Evolutionary conservation across 257 asterid species (phyloP).

Genomic region (Petunia axillaris): DNA sequence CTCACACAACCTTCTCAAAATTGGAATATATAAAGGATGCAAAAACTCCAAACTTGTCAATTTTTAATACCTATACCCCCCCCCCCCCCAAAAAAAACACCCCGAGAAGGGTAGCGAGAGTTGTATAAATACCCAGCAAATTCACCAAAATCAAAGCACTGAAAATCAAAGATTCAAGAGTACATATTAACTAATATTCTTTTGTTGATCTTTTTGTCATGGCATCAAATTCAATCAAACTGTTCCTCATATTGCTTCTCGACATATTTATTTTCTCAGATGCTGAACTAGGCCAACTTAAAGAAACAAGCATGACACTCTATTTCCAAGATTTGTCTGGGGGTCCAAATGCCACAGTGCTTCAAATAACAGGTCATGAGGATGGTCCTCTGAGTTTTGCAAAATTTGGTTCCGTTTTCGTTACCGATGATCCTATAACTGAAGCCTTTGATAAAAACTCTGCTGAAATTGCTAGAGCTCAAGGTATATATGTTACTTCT

Average conservation of each 20-base stretch:
- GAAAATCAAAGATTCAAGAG: not conserved
- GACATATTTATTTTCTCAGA: slow-evolving; percentile 20
- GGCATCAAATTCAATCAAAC: slow-evolving; percentile 31
- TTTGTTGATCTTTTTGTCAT: not conserved
- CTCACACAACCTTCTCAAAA: not conserved
- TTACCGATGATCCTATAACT: slow-evolving; percentile 54
- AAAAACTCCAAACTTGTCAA: not conserved
- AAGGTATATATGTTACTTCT: slow-evolving; percentile 44
- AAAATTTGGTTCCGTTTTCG: slow-evolving; percentile 51
- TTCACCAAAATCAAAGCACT: not conserved
- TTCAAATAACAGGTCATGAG: slow-evolving; percentile 39
- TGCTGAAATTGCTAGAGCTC: slow-evolving; percentile 42
- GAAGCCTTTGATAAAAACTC: slow-evolving; percentile 38
- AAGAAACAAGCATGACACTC: slow-evolving; percentile 44
- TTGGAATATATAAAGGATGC: not conserved
- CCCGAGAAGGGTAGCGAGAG: not conserved
- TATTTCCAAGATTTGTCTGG: slow-evolving; percentile 57
- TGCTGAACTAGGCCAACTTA: slow-evolving; percentile 31
- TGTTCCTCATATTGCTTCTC: slow-evolving; percentile 24
- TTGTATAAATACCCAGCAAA: not conserved
- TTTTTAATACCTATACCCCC: not conserved
- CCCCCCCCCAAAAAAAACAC: not conserved
- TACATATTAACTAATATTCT: not conserved
- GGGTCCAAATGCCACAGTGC: slow-evolving; percentile 49
- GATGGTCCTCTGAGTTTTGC: slow-evolving; percentile 41